Conservation (phyloP, 768 basidiomycete species). For the Boletus subcaerulescens region DNA sequence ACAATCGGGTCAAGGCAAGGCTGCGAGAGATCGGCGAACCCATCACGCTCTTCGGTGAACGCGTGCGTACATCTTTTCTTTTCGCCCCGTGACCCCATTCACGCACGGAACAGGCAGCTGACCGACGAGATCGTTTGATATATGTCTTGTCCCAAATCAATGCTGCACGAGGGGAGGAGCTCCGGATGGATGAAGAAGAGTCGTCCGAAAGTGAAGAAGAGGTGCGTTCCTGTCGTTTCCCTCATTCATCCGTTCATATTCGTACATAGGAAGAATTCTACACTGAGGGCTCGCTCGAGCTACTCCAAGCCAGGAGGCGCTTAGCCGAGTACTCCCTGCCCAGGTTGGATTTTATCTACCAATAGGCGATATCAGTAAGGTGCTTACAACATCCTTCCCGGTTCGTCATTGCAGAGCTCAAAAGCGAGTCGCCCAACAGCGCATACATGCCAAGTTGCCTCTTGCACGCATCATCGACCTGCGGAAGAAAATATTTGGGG, state of each 20-base stretch:
- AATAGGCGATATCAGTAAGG: constrained; percentile 57
- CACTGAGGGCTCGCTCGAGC: constrained; percentile 82
- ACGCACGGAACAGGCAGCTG: constrained; percentile 68
- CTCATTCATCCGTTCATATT: neutral
- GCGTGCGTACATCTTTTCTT: constrained; percentile 54
- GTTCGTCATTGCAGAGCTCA: constrained; percentile 76
- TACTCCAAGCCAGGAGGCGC: constrained; percentile 79
- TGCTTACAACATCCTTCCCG: constrained; percentile 63
- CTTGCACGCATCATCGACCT: constrained; percentile 88
- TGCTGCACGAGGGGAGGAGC: constrained; percentile 80
- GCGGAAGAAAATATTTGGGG: constrained; percentile 83
- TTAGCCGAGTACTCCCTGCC: constrained; percentile 94
- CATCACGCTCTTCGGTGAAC: constrained; percentile 96
- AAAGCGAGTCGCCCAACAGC: constrained; percentile 90
- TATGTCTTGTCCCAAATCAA: constrained; percentile 94
- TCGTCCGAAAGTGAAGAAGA: constrained; percentile 75
- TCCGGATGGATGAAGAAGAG: constrained; percentile 66
- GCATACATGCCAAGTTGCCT: constrained; percentile 83
- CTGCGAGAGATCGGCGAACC: constrained; percentile 94
- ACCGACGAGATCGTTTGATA: constrained; percentile 92
- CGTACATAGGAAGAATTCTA: constrained; percentile 84
- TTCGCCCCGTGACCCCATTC: constrained; percentile 7
- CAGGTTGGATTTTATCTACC: constrained; percentile 77
- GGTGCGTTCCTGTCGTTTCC: constrained; percentile 36
- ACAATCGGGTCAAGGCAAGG: constrained; percentile 84